Conservation (phyloP, 1,284 basidiomycete species). For the Austroboletus rostrupii region DNA sequence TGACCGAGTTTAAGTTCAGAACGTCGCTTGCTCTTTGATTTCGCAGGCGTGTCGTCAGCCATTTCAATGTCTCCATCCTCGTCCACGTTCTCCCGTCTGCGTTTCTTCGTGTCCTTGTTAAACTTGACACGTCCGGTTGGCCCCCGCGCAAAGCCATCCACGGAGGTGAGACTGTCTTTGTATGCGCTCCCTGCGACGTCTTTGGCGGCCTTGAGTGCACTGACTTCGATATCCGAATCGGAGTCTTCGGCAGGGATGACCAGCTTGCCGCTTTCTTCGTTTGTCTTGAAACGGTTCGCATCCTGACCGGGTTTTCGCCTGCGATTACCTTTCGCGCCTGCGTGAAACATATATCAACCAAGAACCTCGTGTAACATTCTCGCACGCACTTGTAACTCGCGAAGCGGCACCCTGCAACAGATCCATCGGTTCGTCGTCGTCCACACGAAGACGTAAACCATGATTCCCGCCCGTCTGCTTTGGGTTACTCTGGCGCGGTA, state of each 20-base stretch:
- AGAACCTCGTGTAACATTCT: not conserved
- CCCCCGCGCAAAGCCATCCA: slow-evolving; percentile 86
- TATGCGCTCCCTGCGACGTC: slow-evolving; percentile 81
- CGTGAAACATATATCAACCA: slow-evolving; percentile 10
- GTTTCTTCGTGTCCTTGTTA: slow-evolving; percentile 95
- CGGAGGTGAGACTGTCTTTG: slow-evolving; percentile 74
- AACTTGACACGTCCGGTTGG: slow-evolving; percentile 87
- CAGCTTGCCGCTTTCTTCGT: slow-evolving; percentile 85
- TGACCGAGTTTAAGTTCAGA: slow-evolving; percentile 65
- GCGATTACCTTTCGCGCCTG: slow-evolving; percentile 52
- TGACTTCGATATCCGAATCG: slow-evolving; percentile 38
- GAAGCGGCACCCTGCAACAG: slow-evolving; percentile 82
- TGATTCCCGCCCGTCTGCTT: slow-evolving; percentile 38
- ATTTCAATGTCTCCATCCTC: slow-evolving; percentile 66
- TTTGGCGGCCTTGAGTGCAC: slow-evolving; percentile 36
- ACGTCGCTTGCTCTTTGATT: slow-evolving; percentile 55
- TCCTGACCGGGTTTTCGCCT: slow-evolving; percentile 83
- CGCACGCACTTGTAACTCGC: slow-evolving; percentile 67
- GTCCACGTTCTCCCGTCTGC: slow-evolving; percentile 61
- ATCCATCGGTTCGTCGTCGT: slow-evolving; percentile 96
- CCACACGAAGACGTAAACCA: slow-evolving; percentile 72
- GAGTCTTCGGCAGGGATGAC: slow-evolving; percentile 70
- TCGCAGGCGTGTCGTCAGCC: slow-evolving; percentile 43
- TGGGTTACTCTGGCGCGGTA: slow-evolving; percentile 24
- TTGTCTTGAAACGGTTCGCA: slow-evolving; percentile 83